Evolutionary conservation across 2,329 filamentous ascomycete genomes (phyloP), one percentile per base, ranked within the genome.

Genomic region (Exophiala sideris): DNA sequence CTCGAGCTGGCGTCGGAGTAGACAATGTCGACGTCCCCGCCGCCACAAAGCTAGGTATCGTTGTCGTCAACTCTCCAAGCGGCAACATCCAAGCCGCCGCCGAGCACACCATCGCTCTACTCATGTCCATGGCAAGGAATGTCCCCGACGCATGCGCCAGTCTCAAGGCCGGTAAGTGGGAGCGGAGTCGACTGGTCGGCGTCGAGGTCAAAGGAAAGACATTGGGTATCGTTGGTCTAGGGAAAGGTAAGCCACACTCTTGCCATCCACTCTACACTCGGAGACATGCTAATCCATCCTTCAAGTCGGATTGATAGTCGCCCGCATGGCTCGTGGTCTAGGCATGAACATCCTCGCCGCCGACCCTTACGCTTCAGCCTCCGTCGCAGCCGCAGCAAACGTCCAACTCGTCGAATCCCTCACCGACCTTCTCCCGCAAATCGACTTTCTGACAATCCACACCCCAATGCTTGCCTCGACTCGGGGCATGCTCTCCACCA

Each of bases 31-130:
- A 92, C 66, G 85, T 92, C 0, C 76, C 82, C 33, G 81, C 83
- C 6, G 88, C 88, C 2, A 92, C 88, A 0, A 77, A 80, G 36
- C 76, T 84, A 50, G 89, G 89, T 16, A 84, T 92, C 56, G 85
- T 91, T 47, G 88, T 94, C 2, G 85, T 92, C 51, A 94, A 92
- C 69, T 87, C 83, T 21, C 88, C 89, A 0, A 81, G 82, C 14
- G 89, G 89, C 1, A 94, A 94, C 66, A 90, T 91, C 62, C 82
- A 87, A 53, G 88, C 89, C 0, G 89, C 88, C 0, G 88, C 88
- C 0, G 88, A 91, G 66, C 88, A 91, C 64, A 90, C 88, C 0
- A 80, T 91, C 49, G 85, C 85, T 49, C 75, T 94, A 39, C 75
- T 92, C 52, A 82, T 94, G 70, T 83, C 87, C 0, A 83, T 85